phyloP scores from a whole-genome alignment of 164 flowering plant genomes.

The Stephania yunnanensis region DNA sequence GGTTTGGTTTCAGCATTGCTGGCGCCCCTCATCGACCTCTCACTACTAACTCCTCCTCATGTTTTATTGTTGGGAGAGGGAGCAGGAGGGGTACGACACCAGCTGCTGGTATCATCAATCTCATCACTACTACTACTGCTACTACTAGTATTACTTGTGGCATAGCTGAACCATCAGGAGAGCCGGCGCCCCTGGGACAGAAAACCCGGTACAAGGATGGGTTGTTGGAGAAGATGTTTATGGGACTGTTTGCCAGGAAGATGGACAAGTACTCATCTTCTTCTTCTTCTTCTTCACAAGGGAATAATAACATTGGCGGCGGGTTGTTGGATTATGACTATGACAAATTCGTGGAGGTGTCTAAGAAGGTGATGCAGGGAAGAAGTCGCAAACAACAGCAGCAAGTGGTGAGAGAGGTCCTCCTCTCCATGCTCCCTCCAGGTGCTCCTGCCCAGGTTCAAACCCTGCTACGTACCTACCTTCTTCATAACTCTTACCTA shows the following conservation, averaged over 20 bases:
- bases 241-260: constrained; percentile 81
- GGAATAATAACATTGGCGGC: constrained; percentile 7
- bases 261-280: constrained; percentile 68
- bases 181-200: constrained; percentile 88
- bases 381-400: constrained; percentile 70
- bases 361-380: constrained; percentile 79
- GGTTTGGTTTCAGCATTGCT: too few species aligned
- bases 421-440: constrained; percentile 94
- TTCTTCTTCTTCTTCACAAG: background rate
- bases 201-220: constrained; percentile 87
- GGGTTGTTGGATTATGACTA: constrained; percentile 58
- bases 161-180: constrained; percentile 76
- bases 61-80: too few species aligned
- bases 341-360: constrained; percentile 83
- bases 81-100: too few species aligned
- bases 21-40: too few species aligned
- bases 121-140: too few species aligned
- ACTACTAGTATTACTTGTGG: constrained; percentile 38
- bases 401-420: constrained; percentile 79
- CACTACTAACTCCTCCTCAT: too few species aligned
- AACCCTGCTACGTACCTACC: too few species aligned
- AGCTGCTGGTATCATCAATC: too few species aligned
- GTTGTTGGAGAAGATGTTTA: constrained; percentile 71
- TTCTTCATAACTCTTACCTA: too few species aligned
- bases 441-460: constrained; percentile 90